Evolutionary conservation across 108 stramenopile genomes (phyloP).

Genomic region (Cylindrotheca closterium): DNA sequence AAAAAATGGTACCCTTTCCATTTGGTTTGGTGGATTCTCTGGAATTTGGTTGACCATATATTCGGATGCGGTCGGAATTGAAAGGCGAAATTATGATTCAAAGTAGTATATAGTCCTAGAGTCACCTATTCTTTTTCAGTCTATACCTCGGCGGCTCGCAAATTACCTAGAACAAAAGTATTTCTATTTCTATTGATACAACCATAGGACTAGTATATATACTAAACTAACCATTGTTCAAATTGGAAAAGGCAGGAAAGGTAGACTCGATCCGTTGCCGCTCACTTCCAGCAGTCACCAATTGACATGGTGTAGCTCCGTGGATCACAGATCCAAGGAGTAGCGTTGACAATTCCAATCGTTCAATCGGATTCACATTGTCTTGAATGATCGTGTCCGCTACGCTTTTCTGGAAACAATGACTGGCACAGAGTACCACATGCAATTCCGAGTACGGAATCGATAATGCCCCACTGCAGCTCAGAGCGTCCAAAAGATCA

Average conservation of each 20-base stretch:
- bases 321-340: slow-evolving; percentile 64
- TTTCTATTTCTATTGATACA: no score
- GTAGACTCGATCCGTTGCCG: slow-evolving; percentile 2
- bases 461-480: slow-evolving; percentile 69
- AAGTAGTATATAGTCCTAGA: neutral
- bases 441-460: slow-evolving; percentile 70
- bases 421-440: slow-evolving; percentile 74
- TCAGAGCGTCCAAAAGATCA: slow-evolving; percentile 83
- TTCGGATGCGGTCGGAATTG: slow-evolving; percentile 3
- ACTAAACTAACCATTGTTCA: no score
- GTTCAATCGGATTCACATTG: slow-evolving; percentile 86
- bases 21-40: slow-evolving; percentile 21
- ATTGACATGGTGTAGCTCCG: slow-evolving; percentile 4
- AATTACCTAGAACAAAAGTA: no score
- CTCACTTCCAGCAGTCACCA: slow-evolving; percentile 8
- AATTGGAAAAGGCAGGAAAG: slow-evolving; percentile 17
- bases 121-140: neutral
- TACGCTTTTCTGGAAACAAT: slow-evolving; percentile 76
- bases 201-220: no score
- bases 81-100: neutral
- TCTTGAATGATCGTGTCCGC: slow-evolving; percentile 75
- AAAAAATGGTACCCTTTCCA: slow-evolving; percentile 8
- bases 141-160: neutral
- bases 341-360: slow-evolving; percentile 73
- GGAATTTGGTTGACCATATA: slow-evolving; percentile 20